Base-by-base conservation (phyloP, 257 asterid species). In the Salvia miltiorrhiza region DNA sequence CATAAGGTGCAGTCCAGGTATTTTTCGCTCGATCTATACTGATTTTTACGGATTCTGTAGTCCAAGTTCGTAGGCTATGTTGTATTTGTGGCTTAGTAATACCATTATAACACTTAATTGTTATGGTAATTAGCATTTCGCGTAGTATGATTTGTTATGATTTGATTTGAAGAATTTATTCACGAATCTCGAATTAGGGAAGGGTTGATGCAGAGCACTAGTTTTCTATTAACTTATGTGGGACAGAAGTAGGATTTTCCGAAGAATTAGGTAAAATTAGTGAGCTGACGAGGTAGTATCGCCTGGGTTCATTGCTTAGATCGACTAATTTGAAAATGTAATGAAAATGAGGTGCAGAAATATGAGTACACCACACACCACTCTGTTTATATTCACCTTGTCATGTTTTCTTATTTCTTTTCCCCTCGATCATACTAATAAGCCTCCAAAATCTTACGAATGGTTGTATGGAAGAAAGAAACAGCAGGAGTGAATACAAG, bases 1-100 rank as follows among this genome's bases (percentile, higher is more conserved):
- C 35, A 80, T 85, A 56, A 65, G 39, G 71, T 85, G 88, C 73
- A 69, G 84, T 44, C 79, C 83, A 80, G 86, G 84, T 80, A 80
- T n/a, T 39, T 65, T 7, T 53, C 74, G 35, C 74, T 63, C 47
- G 72, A 59, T 63, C 20, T 65, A 23, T 2, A 35, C 50, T 14
- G 16, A 11, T 7, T 69, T 44, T 32, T 47, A 40, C 43, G 30
- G 61, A 48, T 56, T 67, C 26, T 20, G 24, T 5, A 50, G 23
- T 73, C 37, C 17, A 5, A 10, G 20, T 47, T 56, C 24, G 41
- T 13, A 11, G 19, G 9, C 24, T 44, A 21, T 59, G 28, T 2
- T 26, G 14, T 10, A 40, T 60, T 30, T 56, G 2, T 41, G 30
- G 30, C n/a, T n/a, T n/a, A n/a, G n/a, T n/a, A n/a, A n/a, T n/a